phyloP scores from a whole-genome alignment of 2,329 filamentous ascomycete genomes.

The Lachnellula occidentalis region DNA sequence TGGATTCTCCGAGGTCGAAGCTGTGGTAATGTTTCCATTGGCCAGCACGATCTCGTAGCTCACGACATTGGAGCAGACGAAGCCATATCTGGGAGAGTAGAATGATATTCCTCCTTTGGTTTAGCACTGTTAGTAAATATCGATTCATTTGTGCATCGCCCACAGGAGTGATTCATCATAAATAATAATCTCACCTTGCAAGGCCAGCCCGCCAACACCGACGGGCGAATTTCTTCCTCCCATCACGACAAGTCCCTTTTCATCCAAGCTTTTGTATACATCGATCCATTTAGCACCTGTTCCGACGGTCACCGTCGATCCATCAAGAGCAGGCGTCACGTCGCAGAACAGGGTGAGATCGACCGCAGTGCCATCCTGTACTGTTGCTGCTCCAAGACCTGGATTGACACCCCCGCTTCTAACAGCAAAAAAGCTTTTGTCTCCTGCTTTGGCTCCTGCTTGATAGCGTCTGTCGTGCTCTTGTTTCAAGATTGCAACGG shows the following conservation, averaged over 20 bases:
- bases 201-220: constrained; percentile 7
- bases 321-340: constrained; percentile 14
- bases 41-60: constrained; percentile 40
- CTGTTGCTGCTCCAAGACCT: constrained; percentile 42
- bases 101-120: constrained; percentile 7
- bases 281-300: constrained; percentile 4
- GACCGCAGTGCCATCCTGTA: constrained; percentile 42
- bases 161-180: neutral
- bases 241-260: constrained; percentile 1
- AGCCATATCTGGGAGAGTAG: constrained; percentile 11
- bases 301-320: constrained; percentile 18
- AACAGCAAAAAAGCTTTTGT: constrained; percentile 41
- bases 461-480: neutral
- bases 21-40: constrained; percentile 6
- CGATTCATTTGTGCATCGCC: neutral
- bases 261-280: constrained; percentile 2
- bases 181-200: constrained; percentile 1
- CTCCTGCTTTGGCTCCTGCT: neutral
- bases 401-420: constrained; percentile 53
- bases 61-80: constrained; percentile 6
- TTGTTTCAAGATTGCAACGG: constrained; percentile 1
- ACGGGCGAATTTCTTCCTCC: constrained; percentile 6
- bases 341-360: constrained; percentile 33
- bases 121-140: neutral
- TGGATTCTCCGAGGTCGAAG: constrained; percentile 4